Conservation (phyloP, 371 early-diverging fungal species). For the Syncephalastrum contaminatum region DNA sequence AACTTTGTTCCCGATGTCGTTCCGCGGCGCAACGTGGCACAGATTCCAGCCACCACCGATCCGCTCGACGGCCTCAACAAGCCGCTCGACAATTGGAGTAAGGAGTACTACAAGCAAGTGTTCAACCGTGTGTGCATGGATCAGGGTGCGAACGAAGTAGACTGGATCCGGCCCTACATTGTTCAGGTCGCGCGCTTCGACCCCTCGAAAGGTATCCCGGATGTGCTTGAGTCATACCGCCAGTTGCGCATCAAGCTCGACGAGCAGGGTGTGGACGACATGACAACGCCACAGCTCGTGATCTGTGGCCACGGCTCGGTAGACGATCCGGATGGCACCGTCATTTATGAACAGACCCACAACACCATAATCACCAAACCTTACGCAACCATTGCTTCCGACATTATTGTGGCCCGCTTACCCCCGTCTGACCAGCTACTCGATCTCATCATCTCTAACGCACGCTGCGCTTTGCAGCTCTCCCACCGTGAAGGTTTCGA, state of each 20-base stretch:
- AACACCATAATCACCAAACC: slow-evolving; percentile 36
- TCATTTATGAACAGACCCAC: slow-evolving; percentile 66
- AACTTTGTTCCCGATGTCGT: slow-evolving; percentile 74
- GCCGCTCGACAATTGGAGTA: slow-evolving; percentile 39
- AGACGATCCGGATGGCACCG: slow-evolving; percentile 87
- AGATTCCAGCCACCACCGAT: slow-evolving; percentile 80
- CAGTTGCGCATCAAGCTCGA: slow-evolving; percentile 58
- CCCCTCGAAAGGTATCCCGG: slow-evolving; percentile 85
- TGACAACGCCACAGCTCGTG: slow-evolving; percentile 66
- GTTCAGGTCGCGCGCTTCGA: slow-evolving; percentile 88
- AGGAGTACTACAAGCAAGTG: slow-evolving; percentile 69
- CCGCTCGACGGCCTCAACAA: slow-evolving; percentile 78
- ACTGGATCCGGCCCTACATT: slow-evolving; percentile 72
- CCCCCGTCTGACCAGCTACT: slow-evolving; percentile 83
- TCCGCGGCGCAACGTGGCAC: slow-evolving; percentile 60
- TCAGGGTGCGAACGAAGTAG: slow-evolving; percentile 62
- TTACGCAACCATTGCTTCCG: slow-evolving; percentile 49
- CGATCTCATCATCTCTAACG: slow-evolving; percentile 68
- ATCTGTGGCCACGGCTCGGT: slow-evolving; percentile 85
- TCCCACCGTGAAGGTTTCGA: slow-evolving; percentile 87
- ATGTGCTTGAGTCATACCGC: slow-evolving; percentile 73
- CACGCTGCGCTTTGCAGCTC: slow-evolving; percentile 76
- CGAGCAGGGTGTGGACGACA: slow-evolving; percentile 27
- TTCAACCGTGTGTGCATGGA: slow-evolving; percentile 77
- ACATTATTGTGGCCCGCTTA: slow-evolving; percentile 65